Evolutionary conservation across 2,329 filamentous ascomycete species (phyloP).

Genomic region (Curvularia spicifera): DNA sequence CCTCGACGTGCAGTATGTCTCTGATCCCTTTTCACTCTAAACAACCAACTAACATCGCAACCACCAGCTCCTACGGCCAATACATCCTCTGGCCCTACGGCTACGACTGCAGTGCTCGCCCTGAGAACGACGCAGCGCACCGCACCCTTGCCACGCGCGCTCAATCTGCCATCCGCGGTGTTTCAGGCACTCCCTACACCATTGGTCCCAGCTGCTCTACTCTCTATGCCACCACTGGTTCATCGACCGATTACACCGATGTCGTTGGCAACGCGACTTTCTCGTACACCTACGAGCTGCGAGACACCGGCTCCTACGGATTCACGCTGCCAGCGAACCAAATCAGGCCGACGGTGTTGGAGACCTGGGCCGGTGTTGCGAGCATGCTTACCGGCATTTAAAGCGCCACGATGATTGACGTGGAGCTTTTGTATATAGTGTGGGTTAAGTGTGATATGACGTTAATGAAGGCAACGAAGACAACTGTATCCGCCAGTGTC

Average conservation of each 20-base stretch:
- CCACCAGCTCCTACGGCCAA: constrained; percentile 21
- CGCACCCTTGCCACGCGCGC: constrained; percentile 60
- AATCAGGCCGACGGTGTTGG: constrained; percentile 56
- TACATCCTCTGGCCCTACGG: constrained; percentile 61
- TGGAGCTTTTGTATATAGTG: background rate
- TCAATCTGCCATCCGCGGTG: constrained; percentile 61
- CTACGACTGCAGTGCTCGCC: constrained; percentile 60
- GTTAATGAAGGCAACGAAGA: background rate
- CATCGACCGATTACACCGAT: constrained; percentile 53
- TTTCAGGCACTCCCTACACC: constrained; percentile 56
- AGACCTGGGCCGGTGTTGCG: constrained; percentile 54
- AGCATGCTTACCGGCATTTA: constrained; percentile 39
- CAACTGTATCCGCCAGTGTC: background rate
- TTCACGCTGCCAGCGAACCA: constrained; percentile 58
- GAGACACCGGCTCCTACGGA: constrained; percentile 56
- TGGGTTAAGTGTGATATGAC: background rate
- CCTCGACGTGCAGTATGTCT: constrained; percentile 68
- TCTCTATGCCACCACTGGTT: constrained; percentile 63
- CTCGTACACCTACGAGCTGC: constrained; percentile 57
- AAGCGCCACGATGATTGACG: background rate
- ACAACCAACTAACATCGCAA: background rate
- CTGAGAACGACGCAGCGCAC: constrained; percentile 56
- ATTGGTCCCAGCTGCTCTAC: constrained; percentile 62
- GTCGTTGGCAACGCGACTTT: constrained; percentile 52
- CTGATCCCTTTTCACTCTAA: background rate